These are phyloP conservation scores for Amaranthus hypochondriacus DNA, from an alignment of 148 eudicot genomes.

Conservation along the genomic window DNA sequence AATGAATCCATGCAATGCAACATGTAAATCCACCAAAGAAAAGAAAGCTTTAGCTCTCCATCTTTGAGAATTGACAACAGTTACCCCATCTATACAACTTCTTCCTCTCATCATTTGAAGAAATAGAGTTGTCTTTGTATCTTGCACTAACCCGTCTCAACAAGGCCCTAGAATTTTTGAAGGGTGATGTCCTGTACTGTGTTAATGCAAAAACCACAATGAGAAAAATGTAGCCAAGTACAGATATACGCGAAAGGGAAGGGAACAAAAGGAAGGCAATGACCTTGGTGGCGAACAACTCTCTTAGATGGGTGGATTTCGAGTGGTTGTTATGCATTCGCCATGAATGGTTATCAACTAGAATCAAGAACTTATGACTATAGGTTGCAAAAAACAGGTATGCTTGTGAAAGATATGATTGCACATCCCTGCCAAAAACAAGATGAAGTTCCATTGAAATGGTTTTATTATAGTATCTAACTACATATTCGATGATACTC, in stretches of 20 bases:
- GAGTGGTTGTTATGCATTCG: slow-evolving; percentile 42
- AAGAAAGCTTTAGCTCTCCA: slow-evolving; percentile 54
- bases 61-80: slow-evolving; percentile 53
- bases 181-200: slow-evolving; percentile 91
- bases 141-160: slow-evolving; percentile 38
- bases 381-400: slow-evolving; percentile 66
- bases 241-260: neutral
- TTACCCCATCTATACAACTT: slow-evolving; percentile 48
- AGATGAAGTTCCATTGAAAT: neutral
- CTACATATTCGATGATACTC: neutral
- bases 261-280: slow-evolving; percentile 7
- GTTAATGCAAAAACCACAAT: slow-evolving; percentile 19
- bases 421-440: slow-evolving; percentile 65
- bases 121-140: slow-evolving; percentile 31
- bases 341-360: slow-evolving; percentile 97
- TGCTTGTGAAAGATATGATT: slow-evolving; percentile 91
- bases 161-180: slow-evolving; percentile 64
- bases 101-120: slow-evolving; percentile 32
- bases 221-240: slow-evolving; percentile 12
- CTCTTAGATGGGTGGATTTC: slow-evolving; percentile 62
- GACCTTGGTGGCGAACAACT: slow-evolving; percentile 92
- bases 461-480: neutral
- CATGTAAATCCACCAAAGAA: slow-evolving; percentile 66
- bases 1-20: slow-evolving; percentile 82
- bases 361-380: slow-evolving; percentile 60